phyloP scores from a whole-genome alignment of 345 rosid genomes.

The Camelina sativa region DNA sequence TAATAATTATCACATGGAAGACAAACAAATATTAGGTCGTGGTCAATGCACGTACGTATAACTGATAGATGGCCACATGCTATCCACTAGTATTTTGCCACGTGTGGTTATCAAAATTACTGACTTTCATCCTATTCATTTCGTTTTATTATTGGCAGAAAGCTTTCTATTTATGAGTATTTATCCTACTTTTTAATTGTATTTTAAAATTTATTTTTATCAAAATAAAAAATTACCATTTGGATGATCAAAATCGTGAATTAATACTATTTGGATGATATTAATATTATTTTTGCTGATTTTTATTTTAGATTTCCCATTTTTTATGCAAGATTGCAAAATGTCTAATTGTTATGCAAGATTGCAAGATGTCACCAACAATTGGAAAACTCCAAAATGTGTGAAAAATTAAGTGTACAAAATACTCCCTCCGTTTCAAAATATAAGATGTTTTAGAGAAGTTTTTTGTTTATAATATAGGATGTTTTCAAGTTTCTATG shows the following conservation, averaged over 20 bases:
- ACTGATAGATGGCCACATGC: constrained; percentile 20
- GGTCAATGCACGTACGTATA: constrained; percentile 38
- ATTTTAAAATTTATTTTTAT: not conserved
- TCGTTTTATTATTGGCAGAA: not conserved
- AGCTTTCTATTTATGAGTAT: not conserved
- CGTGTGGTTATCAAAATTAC: not conserved
- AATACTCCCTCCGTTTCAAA: not conserved
- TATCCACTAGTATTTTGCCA: constrained; percentile 26
- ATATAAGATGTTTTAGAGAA: too few species aligned
- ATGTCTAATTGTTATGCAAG: too few species aligned
- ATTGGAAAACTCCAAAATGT: not conserved
- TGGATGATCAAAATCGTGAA: not conserved
- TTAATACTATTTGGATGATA: not conserved
- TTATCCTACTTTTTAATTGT: not conserved
- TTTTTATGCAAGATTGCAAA: too few species aligned
- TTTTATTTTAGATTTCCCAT: too few species aligned
- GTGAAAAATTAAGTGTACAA: not conserved
- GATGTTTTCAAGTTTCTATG: too few species aligned
- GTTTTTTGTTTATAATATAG: too few species aligned
- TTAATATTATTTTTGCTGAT: too few species aligned
- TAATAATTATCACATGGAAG: constrained; percentile 34
- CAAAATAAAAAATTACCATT: not conserved
- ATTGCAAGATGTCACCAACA: not conserved
- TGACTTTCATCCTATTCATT: not conserved
- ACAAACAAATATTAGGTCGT: constrained; percentile 24